Conservation (phyloP, 768 basidiomycete species). For the Boletus subcaerulescens region DNA sequence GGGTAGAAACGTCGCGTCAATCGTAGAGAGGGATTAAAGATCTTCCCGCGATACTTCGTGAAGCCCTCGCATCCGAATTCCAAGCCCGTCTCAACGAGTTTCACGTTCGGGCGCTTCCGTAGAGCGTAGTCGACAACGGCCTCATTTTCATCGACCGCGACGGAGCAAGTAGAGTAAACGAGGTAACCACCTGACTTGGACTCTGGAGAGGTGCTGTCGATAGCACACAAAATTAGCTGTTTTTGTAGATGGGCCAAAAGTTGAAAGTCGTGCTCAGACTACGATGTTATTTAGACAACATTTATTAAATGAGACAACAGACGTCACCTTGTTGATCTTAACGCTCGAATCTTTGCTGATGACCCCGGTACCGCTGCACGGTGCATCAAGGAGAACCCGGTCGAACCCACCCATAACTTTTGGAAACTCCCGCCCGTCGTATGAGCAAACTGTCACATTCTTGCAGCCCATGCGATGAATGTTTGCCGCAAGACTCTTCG, state of each 20-base stretch:
- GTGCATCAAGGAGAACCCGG: slow-evolving; percentile 93
- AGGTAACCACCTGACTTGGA: slow-evolving; percentile 91
- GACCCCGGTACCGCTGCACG: slow-evolving; percentile 97
- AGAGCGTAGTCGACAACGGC: slow-evolving; percentile 97
- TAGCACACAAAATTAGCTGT: slow-evolving; percentile 95
- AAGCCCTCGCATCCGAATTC: slow-evolving; percentile 93
- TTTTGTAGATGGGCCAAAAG: slow-evolving; percentile 97
- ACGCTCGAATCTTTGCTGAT: slow-evolving; percentile 98
- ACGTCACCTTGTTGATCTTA: slow-evolving; percentile 90
- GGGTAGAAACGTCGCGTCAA: slow-evolving; percentile 91
- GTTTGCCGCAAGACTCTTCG: slow-evolving; percentile 95
- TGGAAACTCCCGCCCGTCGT: slow-evolving; percentile 96
- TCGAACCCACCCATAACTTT: slow-evolving; percentile 99
- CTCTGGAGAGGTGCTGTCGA: slow-evolving; percentile 89
- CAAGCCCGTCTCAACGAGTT: slow-evolving; percentile 88
- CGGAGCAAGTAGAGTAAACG: slow-evolving; percentile 98
- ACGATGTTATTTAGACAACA: slow-evolving; percentile 4
- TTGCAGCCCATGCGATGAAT: slow-evolving; percentile 96
- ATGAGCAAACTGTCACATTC: slow-evolving; percentile 95
- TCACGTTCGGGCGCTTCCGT: slow-evolving; percentile 88
- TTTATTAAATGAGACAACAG: neutral
- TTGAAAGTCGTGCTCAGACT: slow-evolving; percentile 95
- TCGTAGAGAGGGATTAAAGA: slow-evolving; percentile 72
- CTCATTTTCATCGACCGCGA: slow-evolving; percentile 98
- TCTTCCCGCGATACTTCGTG: slow-evolving; percentile 87